Evolutionary conservation across 2,329 filamentous ascomycete species (phyloP).

Genomic region (Colletotrichum sp.): DNA sequence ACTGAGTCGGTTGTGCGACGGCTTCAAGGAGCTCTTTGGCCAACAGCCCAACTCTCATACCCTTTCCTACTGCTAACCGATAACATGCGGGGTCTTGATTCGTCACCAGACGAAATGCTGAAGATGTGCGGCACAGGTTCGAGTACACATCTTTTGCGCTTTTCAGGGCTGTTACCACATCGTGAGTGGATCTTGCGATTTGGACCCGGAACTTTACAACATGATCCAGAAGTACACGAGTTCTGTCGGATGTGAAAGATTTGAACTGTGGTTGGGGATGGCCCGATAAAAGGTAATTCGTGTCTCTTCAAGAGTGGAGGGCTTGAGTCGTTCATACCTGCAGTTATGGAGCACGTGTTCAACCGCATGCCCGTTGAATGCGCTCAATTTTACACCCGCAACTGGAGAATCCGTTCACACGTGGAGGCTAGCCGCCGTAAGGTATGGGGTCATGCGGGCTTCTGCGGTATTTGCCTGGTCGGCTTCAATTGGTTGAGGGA

Average conservation of each 20-base stretch:
- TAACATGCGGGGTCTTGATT: not conserved
- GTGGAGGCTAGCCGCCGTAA: not conserved
- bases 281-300: not conserved
- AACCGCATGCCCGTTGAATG: not conserved
- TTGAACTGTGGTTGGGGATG: not conserved
- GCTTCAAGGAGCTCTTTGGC: not conserved
- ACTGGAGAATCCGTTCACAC: not conserved
- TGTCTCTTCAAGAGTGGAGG: not conserved
- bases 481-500: not conserved
- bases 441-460: not conserved
- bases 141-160: not conserved
- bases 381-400: not conserved
- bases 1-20: not conserved
- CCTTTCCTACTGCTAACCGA: fast-evolving
- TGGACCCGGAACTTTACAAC: not conserved
- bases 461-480: not conserved
- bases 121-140: not conserved
- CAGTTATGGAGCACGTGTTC: not conserved
- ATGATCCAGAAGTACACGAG: not conserved
- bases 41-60: not conserved
- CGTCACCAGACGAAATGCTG: not conserved
- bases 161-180: not conserved
- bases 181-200: not conserved
- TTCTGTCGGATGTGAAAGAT: not conserved
- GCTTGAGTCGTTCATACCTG: not conserved